Evolutionary conservation across 1,139 yeast species (phyloP).

Genomic region (Suhomyces guaymorum): DNA sequence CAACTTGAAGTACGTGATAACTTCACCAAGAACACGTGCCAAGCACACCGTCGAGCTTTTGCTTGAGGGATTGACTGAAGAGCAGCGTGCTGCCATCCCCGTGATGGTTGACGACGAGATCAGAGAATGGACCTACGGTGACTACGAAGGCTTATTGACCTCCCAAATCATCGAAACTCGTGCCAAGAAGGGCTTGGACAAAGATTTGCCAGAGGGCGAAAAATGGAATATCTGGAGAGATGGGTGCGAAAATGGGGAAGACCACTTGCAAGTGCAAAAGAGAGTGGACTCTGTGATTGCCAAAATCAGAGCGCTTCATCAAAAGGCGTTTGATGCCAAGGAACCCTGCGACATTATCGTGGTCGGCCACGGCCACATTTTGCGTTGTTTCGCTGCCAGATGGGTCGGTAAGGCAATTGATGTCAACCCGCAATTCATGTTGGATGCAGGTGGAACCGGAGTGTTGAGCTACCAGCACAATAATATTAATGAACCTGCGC

Average conservation of each 20-base stretch:
- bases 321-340: slow-evolving; percentile 52
- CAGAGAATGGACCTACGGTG: slow-evolving; percentile 96
- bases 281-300: slow-evolving; percentile 71
- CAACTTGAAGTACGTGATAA: slow-evolving; percentile 61
- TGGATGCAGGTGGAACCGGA: slow-evolving; percentile 96
- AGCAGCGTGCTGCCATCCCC: slow-evolving; percentile 43
- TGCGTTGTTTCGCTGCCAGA: slow-evolving; percentile 84
- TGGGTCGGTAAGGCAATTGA: slow-evolving; percentile 69
- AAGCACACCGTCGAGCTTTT: slow-evolving; percentile 66
- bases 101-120: slow-evolving; percentile 63
- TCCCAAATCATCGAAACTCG: slow-evolving; percentile 64
- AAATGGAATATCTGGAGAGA: slow-evolving; percentile 88
- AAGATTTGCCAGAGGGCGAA: slow-evolving; percentile 25
- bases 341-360: slow-evolving; percentile 72
- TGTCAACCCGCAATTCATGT: slow-evolving; percentile 72
- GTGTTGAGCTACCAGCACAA: slow-evolving; percentile 88
- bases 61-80: slow-evolving; percentile 50
- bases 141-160: slow-evolving; percentile 82
- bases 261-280: slow-evolving; percentile 58
- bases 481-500: slow-evolving; percentile 81
- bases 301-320: slow-evolving; percentile 63
- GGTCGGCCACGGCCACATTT: slow-evolving; percentile 91
- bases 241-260: slow-evolving; percentile 92
- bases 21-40: slow-evolving; percentile 84
- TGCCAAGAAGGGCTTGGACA: slow-evolving; percentile 58